These are phyloP conservation scores for Podosphaera aphanis DNA, from an alignment of 2,329 filamentous ascomycete species.

Conservation along the genomic window DNA sequence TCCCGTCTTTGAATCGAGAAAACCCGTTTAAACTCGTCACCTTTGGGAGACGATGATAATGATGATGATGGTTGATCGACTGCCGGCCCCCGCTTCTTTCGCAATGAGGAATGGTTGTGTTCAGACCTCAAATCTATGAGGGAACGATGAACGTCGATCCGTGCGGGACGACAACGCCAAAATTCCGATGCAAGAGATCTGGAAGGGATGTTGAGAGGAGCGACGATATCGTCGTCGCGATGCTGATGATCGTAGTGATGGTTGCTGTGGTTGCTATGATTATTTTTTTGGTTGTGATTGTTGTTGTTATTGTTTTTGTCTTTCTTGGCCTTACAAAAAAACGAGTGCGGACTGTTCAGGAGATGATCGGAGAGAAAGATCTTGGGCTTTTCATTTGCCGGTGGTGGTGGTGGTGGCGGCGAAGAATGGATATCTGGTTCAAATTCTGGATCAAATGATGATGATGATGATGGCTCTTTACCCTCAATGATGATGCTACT, in stretches of 20 bases:
- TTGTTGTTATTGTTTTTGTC: constrained; percentile 5
- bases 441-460: background rate
- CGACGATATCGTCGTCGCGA: constrained; percentile 8
- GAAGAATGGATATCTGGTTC: constrained; percentile 4
- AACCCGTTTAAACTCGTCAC: constrained; percentile 6
- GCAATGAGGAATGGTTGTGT: constrained; percentile 15
- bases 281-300: background rate
- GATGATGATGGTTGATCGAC: constrained; percentile 5
- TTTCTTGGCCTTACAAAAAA: background rate
- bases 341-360: background rate
- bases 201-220: background rate
- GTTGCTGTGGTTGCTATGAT: background rate
- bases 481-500: constrained; percentile 2
- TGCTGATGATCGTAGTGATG: constrained; percentile 5
- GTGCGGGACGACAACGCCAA: background rate
- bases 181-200: background rate
- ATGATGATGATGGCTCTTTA: background rate
- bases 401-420: constrained; percentile 5
- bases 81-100: constrained; percentile 6
- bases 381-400: constrained; percentile 3
- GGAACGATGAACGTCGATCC: background rate
- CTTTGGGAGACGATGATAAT: constrained; percentile 6
- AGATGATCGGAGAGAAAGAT: background rate
- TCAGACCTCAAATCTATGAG: constrained; percentile 10
- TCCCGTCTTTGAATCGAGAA: background rate